Base-by-base conservation (phyloP, 192 early-diverging fungal genomes). In the Coemansia sp. region DNA sequence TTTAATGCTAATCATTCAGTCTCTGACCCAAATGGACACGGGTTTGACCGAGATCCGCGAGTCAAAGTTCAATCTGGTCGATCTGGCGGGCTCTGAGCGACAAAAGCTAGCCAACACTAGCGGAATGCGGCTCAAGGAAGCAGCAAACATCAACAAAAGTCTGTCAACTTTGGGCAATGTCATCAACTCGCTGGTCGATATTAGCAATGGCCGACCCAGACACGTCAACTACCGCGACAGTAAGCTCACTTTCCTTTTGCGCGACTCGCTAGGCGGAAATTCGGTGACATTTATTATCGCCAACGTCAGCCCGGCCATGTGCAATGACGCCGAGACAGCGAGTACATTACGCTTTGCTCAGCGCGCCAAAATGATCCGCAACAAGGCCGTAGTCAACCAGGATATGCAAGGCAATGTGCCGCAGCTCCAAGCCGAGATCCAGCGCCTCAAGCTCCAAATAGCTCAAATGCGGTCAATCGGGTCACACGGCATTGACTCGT, bases 121-220 rank as follows among this genome's bases (percentile, higher is more conserved):
- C 45, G 88, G 88, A 0, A 50, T 83, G 62, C 84, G 91, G 2
- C 68, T 95, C 34, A 89, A 90, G 58, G 93, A 95, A 59, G 93
- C 92, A 4, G 85, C 88, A 20, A 88, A 89, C 65, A 95, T 95
- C 75, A 95, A 95, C 79, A 91, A 88, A 75, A 90, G 88, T 20
- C 71, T 95, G 49, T 87, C 87, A 24, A 89, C 88, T 2, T 78
- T 95, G 7, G 91, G 91, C 12, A 90, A 90, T 32, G 93, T 95
- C 60, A 94, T 95, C 70, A 91, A 93, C 68, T 91, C 93, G 10
- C 83, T 95, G 16, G 88, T 86, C 22, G 89, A 89, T 29, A 77
- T 87, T 24, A 75, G 74, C 27, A 84, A 75, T 50, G 88, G 87
- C 37, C 86, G 84, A 43, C 78, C 78, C 11, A 80, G 88, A 7